Base-by-base conservation (phyloP, 768 basidiomycete genomes). In the Lentinula lateritia region DNA sequence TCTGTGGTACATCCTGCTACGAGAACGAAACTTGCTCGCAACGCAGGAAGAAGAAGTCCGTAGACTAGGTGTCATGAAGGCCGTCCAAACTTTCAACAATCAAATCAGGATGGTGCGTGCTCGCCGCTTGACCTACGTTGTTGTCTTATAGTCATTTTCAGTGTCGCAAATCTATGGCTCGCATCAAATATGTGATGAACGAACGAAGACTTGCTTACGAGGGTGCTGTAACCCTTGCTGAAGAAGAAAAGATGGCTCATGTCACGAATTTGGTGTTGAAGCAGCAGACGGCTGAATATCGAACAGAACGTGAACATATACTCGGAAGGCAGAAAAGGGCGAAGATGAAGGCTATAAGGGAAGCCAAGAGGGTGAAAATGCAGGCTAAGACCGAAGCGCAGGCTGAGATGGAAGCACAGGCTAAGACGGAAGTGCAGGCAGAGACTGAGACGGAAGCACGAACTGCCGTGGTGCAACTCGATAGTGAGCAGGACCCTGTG, bases 101-200 rank as follows among this genome's bases (percentile, higher is more conserved):
- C 77, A 73, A 68, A 76, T 83, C 35, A 76, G 78, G 15, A 76
- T 80, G 68, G 84, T 86, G 65, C 52, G 80, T 41, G 28, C 8
- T 38, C 39, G 32, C 23, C 48, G 32, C 48, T 23, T 54, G 9
- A 20, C 57, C 20, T 4, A 28, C 38, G 35, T 54, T 9, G 50
- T 42, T 23, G 68, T 50, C 62, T 28, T 57, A 52, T 5, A 3
- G 58, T 58, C 35, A n/a, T 13, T 18, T 54, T 9, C 65, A 97
- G 94, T 89, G 87, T 73, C 89, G 91, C 20, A 96, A 95, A 78
- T 89, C 92, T 18, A 96, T 97, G 94, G 93, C 92, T n/a, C 87
- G 93, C 18, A 93, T 98, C 73, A 98, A 98, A 73, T 86, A 83
- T 62, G 87, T 98, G 20, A 78, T 98, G 53, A 93, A 93, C 69